Conservation (phyloP, 768 basidiomycete genomes). For the Tylopilus plumbeoviolaceoides region DNA sequence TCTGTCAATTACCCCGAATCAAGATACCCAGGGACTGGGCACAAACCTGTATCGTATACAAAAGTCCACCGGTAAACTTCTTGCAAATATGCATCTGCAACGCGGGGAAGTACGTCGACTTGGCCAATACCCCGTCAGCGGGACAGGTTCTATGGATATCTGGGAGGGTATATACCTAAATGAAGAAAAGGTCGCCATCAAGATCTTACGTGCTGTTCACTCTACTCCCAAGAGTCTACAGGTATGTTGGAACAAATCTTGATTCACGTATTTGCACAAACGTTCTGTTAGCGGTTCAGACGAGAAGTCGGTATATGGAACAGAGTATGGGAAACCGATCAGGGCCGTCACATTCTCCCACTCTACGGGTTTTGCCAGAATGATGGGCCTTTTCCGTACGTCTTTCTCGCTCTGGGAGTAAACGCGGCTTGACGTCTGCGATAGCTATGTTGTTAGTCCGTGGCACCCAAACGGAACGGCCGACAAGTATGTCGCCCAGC, state of each 20-base stretch:
- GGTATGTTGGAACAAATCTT: conserved; percentile 27
- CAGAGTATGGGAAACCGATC: conserved; percentile 49
- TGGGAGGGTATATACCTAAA: conserved; percentile 53
- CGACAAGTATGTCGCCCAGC: conserved; percentile 41
- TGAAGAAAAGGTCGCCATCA: conserved; percentile 54
- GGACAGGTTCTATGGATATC: conserved; percentile 51
- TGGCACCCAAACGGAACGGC: conserved; percentile 54
- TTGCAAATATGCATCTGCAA: conserved; percentile 48
- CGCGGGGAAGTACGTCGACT: conserved; percentile 50
- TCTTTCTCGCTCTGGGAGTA: not conserved
- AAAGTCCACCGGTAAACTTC: conserved; percentile 39
- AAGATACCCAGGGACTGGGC: conserved; percentile 40
- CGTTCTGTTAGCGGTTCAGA: conserved; percentile 40
- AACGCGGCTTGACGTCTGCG: conserved; percentile 1
- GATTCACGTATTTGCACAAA: conserved; percentile 2
- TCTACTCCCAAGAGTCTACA: conserved; percentile 41
- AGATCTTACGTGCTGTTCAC: conserved; percentile 49
- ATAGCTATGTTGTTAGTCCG: conserved; percentile 54
- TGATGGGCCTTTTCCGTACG: conserved; percentile 57
- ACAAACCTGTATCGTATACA: conserved; percentile 51
- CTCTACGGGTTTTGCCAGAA: conserved; percentile 55
- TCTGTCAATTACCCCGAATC: conserved; percentile 13
- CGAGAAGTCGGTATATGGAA: conserved; percentile 55
- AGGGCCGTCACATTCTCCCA: conserved; percentile 49
- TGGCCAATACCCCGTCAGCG: conserved; percentile 47